Evolutionary conservation across 306 rosid species (phyloP).

Genomic region (Rosa lucieae): DNA sequence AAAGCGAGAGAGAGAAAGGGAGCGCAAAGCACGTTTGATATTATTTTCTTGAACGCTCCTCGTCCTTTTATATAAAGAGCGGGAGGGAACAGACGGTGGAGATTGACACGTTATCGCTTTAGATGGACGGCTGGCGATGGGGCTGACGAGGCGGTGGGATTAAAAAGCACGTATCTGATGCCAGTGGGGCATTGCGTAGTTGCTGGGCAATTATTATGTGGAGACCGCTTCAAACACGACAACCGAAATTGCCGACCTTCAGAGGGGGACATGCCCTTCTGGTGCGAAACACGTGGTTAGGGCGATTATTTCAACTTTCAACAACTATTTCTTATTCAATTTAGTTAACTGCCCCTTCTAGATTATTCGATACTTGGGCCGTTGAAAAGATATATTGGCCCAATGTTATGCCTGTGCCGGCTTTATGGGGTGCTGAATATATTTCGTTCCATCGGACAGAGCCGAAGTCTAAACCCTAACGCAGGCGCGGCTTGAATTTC

Average conservation of each 20-base stretch:
- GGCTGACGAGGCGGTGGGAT: not conserved
- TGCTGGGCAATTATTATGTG: not conserved
- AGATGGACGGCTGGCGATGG: not conserved
- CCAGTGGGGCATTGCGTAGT: not conserved
- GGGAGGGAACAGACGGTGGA: not conserved
- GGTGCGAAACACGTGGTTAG: not conserved
- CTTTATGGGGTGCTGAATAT: no score
- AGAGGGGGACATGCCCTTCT: not conserved
- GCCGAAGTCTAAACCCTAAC: no score
- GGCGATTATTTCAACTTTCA: not conserved
- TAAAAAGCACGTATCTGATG: not conserved
- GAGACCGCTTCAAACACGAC: slow-evolving; percentile 12
- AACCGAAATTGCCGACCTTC: not conserved
- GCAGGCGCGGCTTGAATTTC: no score
- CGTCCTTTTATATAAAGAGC: not conserved
- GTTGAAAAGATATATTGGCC: not conserved
- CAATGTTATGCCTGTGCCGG: not conserved
- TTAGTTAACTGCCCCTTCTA: slow-evolving; percentile 2
- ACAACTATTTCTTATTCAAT: not conserved
- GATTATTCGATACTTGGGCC: not conserved
- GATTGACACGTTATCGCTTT: slow-evolving; percentile 13
- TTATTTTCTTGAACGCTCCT: not conserved
- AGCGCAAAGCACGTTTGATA: not conserved
- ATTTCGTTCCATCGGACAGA: no score
- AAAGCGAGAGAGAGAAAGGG: rapidly evolving